phyloP scores from a whole-genome alignment of 495 filamentous ascomycete genomes.

The Apodospora peruviana region DNA sequence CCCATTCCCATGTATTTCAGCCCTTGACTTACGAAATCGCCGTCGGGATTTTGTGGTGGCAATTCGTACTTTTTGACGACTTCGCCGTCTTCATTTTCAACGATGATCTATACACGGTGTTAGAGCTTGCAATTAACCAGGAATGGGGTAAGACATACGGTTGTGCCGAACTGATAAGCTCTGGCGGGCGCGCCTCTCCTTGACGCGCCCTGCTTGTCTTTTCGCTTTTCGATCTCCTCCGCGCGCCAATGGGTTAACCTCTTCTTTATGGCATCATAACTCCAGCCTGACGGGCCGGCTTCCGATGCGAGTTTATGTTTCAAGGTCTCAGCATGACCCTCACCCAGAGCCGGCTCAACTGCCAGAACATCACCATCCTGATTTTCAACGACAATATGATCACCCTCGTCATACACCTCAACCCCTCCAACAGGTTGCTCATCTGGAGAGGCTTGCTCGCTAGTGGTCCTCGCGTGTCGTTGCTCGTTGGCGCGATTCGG shows the following conservation, averaged over 20 bases:
- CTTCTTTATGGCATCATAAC: constrained; percentile 36
- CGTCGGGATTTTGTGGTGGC: constrained; percentile 42
- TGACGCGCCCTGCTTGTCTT: constrained; percentile 46
- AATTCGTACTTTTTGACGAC: constrained; percentile 96
- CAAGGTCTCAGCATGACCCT: constrained; percentile 20
- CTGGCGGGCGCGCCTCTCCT: constrained; percentile 59
- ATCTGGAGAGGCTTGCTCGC: constrained; percentile 6
- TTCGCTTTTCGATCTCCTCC: constrained; percentile 54
- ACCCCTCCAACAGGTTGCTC: constrained; percentile 36
- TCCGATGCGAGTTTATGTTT: constrained; percentile 41
- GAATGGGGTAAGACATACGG: constrained; percentile 36
- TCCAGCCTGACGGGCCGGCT: constrained; percentile 38
- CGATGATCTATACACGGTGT: constrained; percentile 61
- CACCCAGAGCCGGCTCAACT: constrained; percentile 24
- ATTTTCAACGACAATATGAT: constrained; percentile 79
- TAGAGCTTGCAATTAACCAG: constrained; percentile 5
- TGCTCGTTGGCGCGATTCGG: constrained; percentile 1
- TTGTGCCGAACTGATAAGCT: constrained; percentile 93
- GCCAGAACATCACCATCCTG: constrained; percentile 78
- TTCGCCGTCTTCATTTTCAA: constrained; percentile 96
- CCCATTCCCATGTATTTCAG: constrained; percentile 44
- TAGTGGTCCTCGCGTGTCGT: constrained; percentile 9
- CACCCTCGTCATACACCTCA: constrained; percentile 77
- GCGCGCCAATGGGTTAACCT: constrained; percentile 50
- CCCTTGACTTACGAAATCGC: constrained; percentile 37